Conservation (phyloP, 306 rosid genomes). For the Ceratonia siliqua region DNA sequence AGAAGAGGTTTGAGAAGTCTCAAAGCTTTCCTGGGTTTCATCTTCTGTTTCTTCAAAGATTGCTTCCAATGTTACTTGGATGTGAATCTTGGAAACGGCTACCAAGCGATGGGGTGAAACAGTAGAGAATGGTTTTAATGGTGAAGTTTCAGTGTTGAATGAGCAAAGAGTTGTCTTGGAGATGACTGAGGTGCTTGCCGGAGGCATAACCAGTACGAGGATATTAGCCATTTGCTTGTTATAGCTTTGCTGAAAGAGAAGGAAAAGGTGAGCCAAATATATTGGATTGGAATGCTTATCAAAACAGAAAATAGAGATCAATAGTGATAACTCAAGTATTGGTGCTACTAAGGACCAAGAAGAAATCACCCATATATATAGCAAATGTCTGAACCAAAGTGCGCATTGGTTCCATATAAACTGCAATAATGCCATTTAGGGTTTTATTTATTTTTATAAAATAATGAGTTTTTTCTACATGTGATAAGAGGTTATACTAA, state of each 20-base stretch:
- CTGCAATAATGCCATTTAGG: no score
- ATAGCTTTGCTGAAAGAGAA: background rate
- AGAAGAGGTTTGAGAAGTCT: background rate
- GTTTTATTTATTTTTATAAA: no score
- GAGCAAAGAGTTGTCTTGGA: background rate
- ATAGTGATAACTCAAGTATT: no score
- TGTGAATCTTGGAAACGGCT: conserved; percentile 25
- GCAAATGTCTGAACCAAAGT: no score
- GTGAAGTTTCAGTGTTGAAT: background rate
- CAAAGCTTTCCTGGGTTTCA: background rate
- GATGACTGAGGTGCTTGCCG: background rate
- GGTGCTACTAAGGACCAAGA: no score
- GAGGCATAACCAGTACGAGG: background rate
- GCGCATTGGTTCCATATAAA: no score
- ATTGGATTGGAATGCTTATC: no score
- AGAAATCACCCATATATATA: no score
- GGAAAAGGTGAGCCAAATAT: no score
- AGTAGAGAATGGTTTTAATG: conserved; percentile 49
- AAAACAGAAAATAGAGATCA: no score
- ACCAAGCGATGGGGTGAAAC: conserved; percentile 33
- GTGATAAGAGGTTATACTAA: no score
- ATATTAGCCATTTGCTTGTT: background rate
- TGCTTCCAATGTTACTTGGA: conserved; percentile 41
- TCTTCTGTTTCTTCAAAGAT: conserved; percentile 45
- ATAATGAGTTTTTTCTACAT: no score